These are phyloP conservation scores for Eucalyptus paniculata DNA, from an alignment of 345 rosid species.

Conservation along the genomic window DNA sequence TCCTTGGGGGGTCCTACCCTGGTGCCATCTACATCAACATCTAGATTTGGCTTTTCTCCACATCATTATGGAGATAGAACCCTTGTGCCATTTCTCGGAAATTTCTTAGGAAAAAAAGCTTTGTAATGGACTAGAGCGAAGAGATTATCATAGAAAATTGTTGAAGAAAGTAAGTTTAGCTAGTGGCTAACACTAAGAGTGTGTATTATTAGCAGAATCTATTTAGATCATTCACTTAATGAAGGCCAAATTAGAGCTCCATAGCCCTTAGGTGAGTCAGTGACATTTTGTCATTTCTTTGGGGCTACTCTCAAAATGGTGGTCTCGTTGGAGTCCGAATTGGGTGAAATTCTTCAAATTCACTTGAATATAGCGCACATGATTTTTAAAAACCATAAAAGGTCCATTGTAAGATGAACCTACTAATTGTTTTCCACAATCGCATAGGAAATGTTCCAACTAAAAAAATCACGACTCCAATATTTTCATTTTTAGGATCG, in stretches of 20 bases:
- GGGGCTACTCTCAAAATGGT: background rate
- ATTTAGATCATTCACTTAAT: background rate
- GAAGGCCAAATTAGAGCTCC: background rate
- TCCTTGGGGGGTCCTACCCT: background rate
- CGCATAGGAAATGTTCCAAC: background rate
- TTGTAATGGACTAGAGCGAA: background rate
- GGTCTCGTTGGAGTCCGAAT: background rate
- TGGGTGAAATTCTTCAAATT: background rate
- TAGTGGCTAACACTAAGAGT: background rate
- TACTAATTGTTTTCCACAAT: background rate
- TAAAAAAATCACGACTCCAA: background rate
- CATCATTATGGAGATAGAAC: background rate
- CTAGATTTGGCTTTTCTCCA: background rate
- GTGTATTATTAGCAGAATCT: background rate
- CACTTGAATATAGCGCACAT: accelerated
- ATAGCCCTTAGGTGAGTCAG: background rate
- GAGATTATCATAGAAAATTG: background rate
- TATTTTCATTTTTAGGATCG: background rate
- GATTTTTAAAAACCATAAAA: background rate
- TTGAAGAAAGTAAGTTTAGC: background rate
- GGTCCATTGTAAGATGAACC: background rate
- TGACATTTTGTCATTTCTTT: background rate
- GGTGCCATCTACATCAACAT: background rate
- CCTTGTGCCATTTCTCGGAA: background rate
- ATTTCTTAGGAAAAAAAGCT: background rate